These are phyloP conservation scores for Infundibulicybe gibba DNA, from an alignment of 768 basidiomycete genomes.

Conservation along the genomic window DNA sequence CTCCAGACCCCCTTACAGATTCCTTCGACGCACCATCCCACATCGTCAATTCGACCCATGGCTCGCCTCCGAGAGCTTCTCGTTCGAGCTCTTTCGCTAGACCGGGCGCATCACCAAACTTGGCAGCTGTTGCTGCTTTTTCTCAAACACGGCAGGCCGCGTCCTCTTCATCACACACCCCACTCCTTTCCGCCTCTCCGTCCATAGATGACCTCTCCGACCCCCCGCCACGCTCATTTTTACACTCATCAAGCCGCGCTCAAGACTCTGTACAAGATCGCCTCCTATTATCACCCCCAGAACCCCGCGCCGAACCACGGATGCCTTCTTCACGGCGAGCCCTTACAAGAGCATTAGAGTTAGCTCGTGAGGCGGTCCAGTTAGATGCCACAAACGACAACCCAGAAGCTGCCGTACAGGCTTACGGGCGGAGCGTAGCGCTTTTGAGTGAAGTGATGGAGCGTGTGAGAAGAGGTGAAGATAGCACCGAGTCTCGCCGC, in stretches of 20 bases:
- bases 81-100: slow-evolving; percentile 34
- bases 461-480: slow-evolving; percentile 81
- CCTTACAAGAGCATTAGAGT: slow-evolving; percentile 79
- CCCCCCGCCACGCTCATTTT: slow-evolving; percentile 51
- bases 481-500: slow-evolving; percentile 63
- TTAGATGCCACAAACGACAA: slow-evolving; percentile 88
- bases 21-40: slow-evolving; percentile 17
- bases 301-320: slow-evolving; percentile 47
- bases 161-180: slow-evolving; percentile 14
- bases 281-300: slow-evolving; percentile 35
- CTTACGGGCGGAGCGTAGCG: slow-evolving; percentile 84
- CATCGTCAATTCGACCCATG: slow-evolving; percentile 17
- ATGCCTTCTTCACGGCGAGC: slow-evolving; percentile 82
- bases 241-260: slow-evolving; percentile 31
- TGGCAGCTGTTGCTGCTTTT: slow-evolving; percentile 60
- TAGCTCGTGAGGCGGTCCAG: slow-evolving; percentile 86
- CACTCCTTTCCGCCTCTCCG: slow-evolving; percentile 20
- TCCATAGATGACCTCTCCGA: slow-evolving; percentile 52
- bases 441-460: slow-evolving; percentile 92
- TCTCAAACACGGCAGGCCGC: slow-evolving; percentile 45
- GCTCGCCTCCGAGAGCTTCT: slow-evolving; percentile 17
- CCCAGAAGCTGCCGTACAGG: slow-evolving; percentile 83
- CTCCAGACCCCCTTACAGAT: slow-evolving; percentile 16
- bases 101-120: slow-evolving; percentile 40
- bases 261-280: slow-evolving; percentile 39